Evolutionary conservation across 805 yeast genomes (phyloP).

Genomic region (Metschnikowia amazonensis): DNA sequence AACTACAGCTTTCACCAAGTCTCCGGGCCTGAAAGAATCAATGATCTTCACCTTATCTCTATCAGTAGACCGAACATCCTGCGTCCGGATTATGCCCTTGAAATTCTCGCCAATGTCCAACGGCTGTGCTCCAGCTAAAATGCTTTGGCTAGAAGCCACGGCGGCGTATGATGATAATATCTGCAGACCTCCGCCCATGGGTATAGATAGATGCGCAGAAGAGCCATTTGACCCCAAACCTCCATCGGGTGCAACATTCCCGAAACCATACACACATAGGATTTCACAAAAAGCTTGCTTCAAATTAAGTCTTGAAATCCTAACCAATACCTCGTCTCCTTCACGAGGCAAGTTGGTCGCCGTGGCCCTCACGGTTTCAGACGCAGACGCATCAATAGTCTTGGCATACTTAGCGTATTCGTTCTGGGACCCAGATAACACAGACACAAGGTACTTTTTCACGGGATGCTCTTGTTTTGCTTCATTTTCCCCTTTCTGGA

Average conservation of each 20-base stretch:
- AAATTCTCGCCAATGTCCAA: conserved; percentile 83
- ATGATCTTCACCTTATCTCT: conserved; percentile 79
- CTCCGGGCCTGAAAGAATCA: conserved; percentile 87
- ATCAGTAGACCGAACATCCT: conserved; percentile 88
- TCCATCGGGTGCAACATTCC: conserved; percentile 53
- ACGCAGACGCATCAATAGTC: conserved; percentile 19
- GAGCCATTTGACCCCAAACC: conserved; percentile 61
- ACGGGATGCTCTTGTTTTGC: conserved; percentile 12
- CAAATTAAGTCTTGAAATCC: conserved; percentile 61
- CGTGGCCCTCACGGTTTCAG: conserved; percentile 20
- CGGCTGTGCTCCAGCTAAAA: conserved; percentile 36
- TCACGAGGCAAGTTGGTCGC: conserved; percentile 69
- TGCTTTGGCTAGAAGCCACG: conserved; percentile 41
- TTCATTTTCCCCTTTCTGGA: conserved; percentile 7
- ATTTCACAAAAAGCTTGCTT: conserved; percentile 81
- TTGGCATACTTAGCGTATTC: conserved; percentile 24
- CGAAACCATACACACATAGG: conserved; percentile 56
- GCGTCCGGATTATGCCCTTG: conserved; percentile 79
- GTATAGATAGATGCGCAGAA: conserved; percentile 34
- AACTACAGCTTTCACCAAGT: conserved; percentile 78
- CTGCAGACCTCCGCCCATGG: conserved; percentile 55
- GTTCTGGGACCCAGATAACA: conserved; percentile 25
- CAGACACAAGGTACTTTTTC: conserved; percentile 28
- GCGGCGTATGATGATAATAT: conserved; percentile 31
- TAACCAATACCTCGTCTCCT: conserved; percentile 75